phyloP scores from a whole-genome alignment of 2,329 filamentous ascomycete species.

The Colletotrichum musicola region DNA sequence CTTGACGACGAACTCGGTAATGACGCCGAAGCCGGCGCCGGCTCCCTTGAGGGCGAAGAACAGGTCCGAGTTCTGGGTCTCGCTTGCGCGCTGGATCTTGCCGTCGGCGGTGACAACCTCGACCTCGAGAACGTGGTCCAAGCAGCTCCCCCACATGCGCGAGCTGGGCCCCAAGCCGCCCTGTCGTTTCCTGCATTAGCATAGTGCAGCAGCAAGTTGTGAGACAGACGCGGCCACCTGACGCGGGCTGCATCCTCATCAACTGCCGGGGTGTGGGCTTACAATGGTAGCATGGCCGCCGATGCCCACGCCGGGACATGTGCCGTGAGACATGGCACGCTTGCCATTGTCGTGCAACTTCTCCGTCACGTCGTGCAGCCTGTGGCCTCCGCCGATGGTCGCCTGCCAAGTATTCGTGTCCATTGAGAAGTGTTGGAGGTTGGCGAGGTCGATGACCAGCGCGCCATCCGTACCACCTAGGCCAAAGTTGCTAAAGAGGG shows the following conservation, averaged over 20 bases:
- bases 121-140: conserved; percentile 68
- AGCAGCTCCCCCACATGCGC: conserved; percentile 68
- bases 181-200: conserved; percentile 46
- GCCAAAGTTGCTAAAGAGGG: conserved; percentile 52
- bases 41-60: conserved; percentile 70
- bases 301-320: conserved; percentile 70
- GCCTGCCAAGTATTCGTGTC: conserved; percentile 65
- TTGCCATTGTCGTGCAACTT: conserved; percentile 63
- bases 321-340: conserved; percentile 71
- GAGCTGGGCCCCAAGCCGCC: conserved; percentile 70
- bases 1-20: conserved; percentile 68
- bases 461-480: conserved; percentile 64
- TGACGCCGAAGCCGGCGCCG: conserved; percentile 67
- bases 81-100: conserved; percentile 60
- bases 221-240: conserved; percentile 6
- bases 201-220: conserved; percentile 2
- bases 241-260: not conserved
- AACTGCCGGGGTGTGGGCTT: conserved; percentile 42
- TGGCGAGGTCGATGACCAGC: conserved; percentile 66
- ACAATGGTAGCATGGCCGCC: conserved; percentile 71
- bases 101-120: conserved; percentile 70
- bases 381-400: conserved; percentile 65
- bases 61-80: conserved; percentile 62
- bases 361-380: conserved; percentile 64
- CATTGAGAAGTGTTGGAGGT: conserved; percentile 66